Evolutionary conservation across 352 stramenopile genomes (phyloP), one percentile per base, ranked within the genome.

Genomic region (Phytopythium kandeliae): DNA sequence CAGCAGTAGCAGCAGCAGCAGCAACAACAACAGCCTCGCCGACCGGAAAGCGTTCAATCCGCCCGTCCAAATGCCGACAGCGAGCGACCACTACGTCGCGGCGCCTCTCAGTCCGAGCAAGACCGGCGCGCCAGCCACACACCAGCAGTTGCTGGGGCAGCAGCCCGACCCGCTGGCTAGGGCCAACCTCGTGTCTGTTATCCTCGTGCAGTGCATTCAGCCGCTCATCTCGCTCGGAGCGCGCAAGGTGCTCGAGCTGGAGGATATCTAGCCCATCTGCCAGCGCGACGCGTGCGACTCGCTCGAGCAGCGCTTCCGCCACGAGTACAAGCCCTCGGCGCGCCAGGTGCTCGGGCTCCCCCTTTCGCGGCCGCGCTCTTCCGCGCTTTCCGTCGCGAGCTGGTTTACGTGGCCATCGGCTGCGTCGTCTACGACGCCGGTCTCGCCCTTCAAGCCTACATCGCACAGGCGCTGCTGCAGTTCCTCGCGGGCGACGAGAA

Each of bases 161-260:
- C n/a, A n/a, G n/a, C n/a, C n/a, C n/a, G n/a, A n/a, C n/a, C n/a
- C n/a, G n/a, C n/a, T n/a, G n/a, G n/a, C n/a, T n/a, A n/a, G n/a
- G n/a, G n/a, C n/a, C n/a, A n/a, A n/a, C n/a, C n/a, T n/a, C n/a
- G n/a, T n/a, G n/a, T n/a, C n/a, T n/a, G n/a, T n/a, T n/a, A n/a
- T n/a, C n/a, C n/a, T n/a, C n/a, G n/a, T n/a, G n/a, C 58, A 62
- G 48, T 75, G 69, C 65, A 62, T 69, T 15, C 55, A 71, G 34
- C 55, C 62, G 6, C 60, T 78, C 56, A 46, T 78, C 26, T 65
- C 60, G 16, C 48, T 67, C 4, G 62, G 62, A 0, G 35, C 69
- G 24, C 41, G 44, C 13, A 60, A 61, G 8, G 40, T 67, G 16
- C 44, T 78, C 17, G 54, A 72, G 24, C 33, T 57, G 11, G 49